Evolutionary conservation across 2,329 filamentous ascomycete species (phyloP).

Genomic region (Aspergillus arachidicola): DNA sequence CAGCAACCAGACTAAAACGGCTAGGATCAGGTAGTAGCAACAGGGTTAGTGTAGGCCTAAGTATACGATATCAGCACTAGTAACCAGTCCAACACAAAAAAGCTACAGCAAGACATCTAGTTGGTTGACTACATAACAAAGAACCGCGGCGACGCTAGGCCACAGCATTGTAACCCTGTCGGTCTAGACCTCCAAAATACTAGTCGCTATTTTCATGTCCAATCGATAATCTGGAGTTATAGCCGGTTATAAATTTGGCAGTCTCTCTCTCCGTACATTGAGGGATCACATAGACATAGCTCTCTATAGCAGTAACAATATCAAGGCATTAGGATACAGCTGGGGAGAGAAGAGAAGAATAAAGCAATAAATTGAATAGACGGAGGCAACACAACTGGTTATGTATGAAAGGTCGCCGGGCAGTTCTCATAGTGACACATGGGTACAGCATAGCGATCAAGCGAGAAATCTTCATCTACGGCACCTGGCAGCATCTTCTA

Average conservation of each 20-base stretch:
- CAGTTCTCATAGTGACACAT: no score
- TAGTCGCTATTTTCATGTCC: not conserved
- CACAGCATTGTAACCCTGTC: not conserved
- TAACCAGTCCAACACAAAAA: not conserved
- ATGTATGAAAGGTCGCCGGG: no score
- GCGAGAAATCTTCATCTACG: slow-evolving; percentile 20
- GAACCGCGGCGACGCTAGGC: not conserved
- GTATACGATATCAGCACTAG: not conserved
- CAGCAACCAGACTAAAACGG: not conserved
- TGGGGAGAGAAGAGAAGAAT: no score
- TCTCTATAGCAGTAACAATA: no score
- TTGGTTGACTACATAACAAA: not conserved
- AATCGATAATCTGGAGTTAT: not conserved
- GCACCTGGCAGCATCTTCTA: slow-evolving; percentile 24
- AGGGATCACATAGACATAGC: no score
- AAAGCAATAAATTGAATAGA: no score
- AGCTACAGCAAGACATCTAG: not conserved
- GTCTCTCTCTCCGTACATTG: no score
- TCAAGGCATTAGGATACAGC: no score
- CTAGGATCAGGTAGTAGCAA: no score
- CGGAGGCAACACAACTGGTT: no score
- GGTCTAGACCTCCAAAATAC: not conserved
- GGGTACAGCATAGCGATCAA: no score
- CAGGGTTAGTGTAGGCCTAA: not conserved
- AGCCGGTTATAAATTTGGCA: not conserved